These are phyloP conservation scores for Lunularia cruciata DNA, from an alignment of 225 moss, liverwort and hornwort genomes.

Conservation along the genomic window DNA sequence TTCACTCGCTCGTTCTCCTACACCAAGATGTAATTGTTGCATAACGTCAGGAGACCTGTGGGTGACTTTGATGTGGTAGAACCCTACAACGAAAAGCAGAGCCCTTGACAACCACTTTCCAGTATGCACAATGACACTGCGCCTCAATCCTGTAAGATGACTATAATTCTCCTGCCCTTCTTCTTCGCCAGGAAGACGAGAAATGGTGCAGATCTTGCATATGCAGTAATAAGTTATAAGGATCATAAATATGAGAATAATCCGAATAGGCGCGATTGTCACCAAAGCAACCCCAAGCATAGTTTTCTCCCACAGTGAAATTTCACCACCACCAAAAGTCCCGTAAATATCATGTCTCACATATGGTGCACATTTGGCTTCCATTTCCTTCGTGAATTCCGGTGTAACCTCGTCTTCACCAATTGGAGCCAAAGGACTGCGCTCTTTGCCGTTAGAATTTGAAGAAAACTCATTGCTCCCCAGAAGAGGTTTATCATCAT, in stretches of 20 bases:
- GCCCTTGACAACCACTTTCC: constrained; percentile 75
- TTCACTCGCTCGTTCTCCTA: constrained; percentile 42
- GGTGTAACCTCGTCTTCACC: constrained; percentile 38
- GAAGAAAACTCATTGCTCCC: constrained; percentile 12
- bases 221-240: constrained; percentile 67
- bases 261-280: constrained; percentile 68
- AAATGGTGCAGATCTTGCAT: constrained; percentile 92
- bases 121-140: constrained; percentile 68
- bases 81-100: constrained; percentile 77
- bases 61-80: constrained; percentile 79
- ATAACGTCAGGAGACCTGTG: constrained; percentile 54
- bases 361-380: constrained; percentile 39
- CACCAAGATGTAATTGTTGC: constrained; percentile 60
- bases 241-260: constrained; percentile 45
- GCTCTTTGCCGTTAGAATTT: constrained; percentile 8
- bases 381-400: constrained; percentile 35
- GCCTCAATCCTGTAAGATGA: constrained; percentile 75
- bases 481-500: constrained; percentile 23
- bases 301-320: constrained; percentile 53
- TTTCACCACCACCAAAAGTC: constrained; percentile 23
- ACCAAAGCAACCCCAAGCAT: constrained; percentile 58
- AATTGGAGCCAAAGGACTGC: constrained; percentile 11
- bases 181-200: constrained; percentile 67
- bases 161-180: constrained; percentile 95
- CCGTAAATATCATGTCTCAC: constrained; percentile 46